Conservation (phyloP, 495 filamentous ascomycete species). For the Choiromyces venosus region DNA sequence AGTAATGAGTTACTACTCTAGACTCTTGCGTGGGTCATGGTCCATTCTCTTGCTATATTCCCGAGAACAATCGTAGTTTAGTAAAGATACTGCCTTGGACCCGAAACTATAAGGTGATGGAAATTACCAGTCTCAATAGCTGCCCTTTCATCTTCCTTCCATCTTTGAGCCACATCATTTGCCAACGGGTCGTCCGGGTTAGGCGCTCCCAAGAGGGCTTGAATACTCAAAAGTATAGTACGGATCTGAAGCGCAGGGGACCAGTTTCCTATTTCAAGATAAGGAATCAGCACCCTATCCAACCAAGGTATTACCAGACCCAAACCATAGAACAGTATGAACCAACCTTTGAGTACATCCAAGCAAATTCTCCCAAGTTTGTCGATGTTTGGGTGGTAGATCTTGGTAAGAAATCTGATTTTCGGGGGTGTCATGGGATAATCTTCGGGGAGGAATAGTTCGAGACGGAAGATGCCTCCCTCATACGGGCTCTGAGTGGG, state of each 20-base stretch:
- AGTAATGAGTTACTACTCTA: constrained; percentile 13
- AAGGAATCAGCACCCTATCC: background rate
- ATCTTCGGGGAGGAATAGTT: constrained; percentile 98
- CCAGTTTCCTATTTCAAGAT: constrained; percentile 75
- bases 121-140: constrained; percentile 53
- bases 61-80: constrained; percentile 5
- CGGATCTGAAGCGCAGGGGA: constrained; percentile 96
- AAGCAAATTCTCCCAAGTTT: constrained; percentile 94
- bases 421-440: constrained; percentile 99
- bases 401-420: constrained; percentile 97
- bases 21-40: constrained; percentile 39
- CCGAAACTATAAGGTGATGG: background rate
- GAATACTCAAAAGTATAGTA: constrained; percentile 94
- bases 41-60: constrained; percentile 39
- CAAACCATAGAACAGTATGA: background rate
- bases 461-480: constrained; percentile 95
- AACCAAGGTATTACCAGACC: background rate
- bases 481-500: constrained; percentile 61
- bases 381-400: constrained; percentile 99
- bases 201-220: constrained; percentile 89
- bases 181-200: constrained; percentile 97
- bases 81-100: background rate
- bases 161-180: constrained; percentile 94
- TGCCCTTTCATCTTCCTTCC: constrained; percentile 90
- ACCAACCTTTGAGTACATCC: constrained; percentile 91